These are phyloP conservation scores for Auriculariales sp. DNA, from an alignment of 768 basidiomycete species.

Conservation along the genomic window DNA sequence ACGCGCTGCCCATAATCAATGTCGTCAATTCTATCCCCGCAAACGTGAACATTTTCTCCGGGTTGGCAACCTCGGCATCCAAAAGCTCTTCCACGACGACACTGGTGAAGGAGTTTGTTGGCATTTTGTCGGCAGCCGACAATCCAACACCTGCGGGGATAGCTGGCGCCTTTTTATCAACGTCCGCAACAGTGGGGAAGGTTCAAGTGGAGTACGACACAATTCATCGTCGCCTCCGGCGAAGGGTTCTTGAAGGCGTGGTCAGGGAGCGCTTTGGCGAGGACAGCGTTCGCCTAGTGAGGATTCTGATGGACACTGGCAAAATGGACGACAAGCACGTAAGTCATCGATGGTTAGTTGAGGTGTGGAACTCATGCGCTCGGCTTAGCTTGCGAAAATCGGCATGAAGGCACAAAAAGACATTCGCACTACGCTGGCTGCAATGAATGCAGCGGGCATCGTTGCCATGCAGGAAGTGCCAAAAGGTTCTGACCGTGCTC, in stretches of 20 bases:
- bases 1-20: constrained; percentile 49
- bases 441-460: constrained; percentile 65
- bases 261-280: constrained; percentile 73
- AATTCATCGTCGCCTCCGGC: constrained; percentile 49
- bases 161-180: constrained; percentile 59
- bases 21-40: constrained; percentile 52
- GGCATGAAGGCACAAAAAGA: constrained; percentile 89
- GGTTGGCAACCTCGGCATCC: constrained; percentile 39
- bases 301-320: constrained; percentile 63
- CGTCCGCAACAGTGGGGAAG: constrained; percentile 24
- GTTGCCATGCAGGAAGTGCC: constrained; percentile 91
- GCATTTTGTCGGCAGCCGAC: constrained; percentile 64
- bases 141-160: constrained; percentile 65
- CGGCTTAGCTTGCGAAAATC: constrained; percentile 70
- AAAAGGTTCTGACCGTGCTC: constrained; percentile 78
- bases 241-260: constrained; percentile 60
- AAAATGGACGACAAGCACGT: constrained; percentile 96
- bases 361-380: constrained; percentile 2
- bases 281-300: constrained; percentile 69
- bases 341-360: constrained; percentile 10
- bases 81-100: constrained; percentile 40
- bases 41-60: constrained; percentile 42
- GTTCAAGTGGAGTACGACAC: constrained; percentile 71
- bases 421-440: constrained; percentile 64
- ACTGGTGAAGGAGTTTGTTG: constrained; percentile 67